These are phyloP conservation scores for Trichoderma citrinoviride DNA, from an alignment of 2,329 filamentous ascomycete species.

Conservation along the genomic window DNA sequence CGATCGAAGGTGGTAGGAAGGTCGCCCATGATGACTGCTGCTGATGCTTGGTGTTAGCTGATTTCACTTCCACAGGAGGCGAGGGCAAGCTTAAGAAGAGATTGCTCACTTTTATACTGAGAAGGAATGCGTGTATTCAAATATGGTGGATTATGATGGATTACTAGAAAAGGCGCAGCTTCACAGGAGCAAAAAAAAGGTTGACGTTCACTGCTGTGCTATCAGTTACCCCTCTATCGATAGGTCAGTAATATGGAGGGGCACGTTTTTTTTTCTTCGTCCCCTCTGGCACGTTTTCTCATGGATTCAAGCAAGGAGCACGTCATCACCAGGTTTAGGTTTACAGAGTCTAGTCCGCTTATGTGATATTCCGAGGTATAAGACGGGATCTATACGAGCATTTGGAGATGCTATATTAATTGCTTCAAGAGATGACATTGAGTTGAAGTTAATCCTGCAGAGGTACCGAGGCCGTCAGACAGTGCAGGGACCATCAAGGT, in stretches of 20 bases:
- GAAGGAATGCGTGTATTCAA: not conserved
- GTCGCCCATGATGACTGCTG: conserved; percentile 43
- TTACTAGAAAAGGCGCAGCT: not conserved
- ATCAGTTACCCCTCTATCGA: conserved; percentile 16
- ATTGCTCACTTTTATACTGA: not conserved
- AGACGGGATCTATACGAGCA: not conserved
- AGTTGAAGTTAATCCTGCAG: too few relatives aligned
- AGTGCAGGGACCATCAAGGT: too few relatives aligned
- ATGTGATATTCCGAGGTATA: not conserved
- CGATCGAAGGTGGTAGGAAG: conserved; percentile 60
- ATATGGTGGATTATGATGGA: not conserved
- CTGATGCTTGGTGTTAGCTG: not conserved
- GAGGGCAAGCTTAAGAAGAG: not conserved
- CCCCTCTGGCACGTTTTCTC: not conserved
- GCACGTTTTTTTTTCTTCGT: not conserved
- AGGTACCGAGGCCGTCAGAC: too few relatives aligned
- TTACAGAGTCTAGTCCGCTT: not conserved
- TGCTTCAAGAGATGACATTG: too few relatives aligned
- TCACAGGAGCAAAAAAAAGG: not conserved
- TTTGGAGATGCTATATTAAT: not conserved
- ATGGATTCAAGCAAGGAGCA: not conserved
- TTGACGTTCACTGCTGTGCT: not conserved
- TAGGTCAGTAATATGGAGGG: conserved; percentile 10
- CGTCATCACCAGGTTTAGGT: not conserved
- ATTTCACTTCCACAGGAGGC: not conserved